Conservation (phyloP, 371 early-diverging fungal genomes). For the Cokeromyces recurvatus region DNA sequence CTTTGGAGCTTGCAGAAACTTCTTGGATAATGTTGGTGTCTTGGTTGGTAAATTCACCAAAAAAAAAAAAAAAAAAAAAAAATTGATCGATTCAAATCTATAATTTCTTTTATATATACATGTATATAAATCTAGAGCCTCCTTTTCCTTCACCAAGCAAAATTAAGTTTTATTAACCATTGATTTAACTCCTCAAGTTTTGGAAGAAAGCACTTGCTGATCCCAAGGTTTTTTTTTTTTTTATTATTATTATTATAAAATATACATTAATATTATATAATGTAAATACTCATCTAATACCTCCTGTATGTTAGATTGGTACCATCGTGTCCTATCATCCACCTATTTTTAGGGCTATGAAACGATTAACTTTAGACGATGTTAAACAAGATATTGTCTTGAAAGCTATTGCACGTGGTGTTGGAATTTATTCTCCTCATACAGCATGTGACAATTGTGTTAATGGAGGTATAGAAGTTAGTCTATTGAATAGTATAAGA, state of each 20-base stretch:
- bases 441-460: conserved; percentile 88
- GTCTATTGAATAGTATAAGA: background rate
- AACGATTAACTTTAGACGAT: conserved; percentile 72
- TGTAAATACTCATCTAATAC: too few relatives aligned
- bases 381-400: conserved; percentile 80
- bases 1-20: conserved; percentile 80
- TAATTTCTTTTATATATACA: too few relatives aligned
- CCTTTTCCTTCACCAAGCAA: conserved; percentile 65
- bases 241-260: background rate
- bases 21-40: conserved; percentile 97
- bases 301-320: too few relatives aligned
- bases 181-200: conserved; percentile 86
- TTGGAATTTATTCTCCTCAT: conserved; percentile 96
- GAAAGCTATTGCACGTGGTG: conserved; percentile 77
- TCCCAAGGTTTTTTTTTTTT: conserved; percentile 38
- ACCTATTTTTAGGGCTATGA: conserved; percentile 87
- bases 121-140: conserved; percentile 46
- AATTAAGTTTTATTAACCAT: conserved; percentile 91
- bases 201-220: conserved; percentile 87
- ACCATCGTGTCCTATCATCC: conserved; percentile 96
- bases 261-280: conserved; percentile 1
- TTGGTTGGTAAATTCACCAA: conserved; percentile 60
- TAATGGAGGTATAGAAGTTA: conserved; percentile 61
- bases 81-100: too few relatives aligned
- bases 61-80: too few relatives aligned